Evolutionary conservation across 371 early-diverging fungal species (phyloP).

Genomic region (Umbelopsis sp.): DNA sequence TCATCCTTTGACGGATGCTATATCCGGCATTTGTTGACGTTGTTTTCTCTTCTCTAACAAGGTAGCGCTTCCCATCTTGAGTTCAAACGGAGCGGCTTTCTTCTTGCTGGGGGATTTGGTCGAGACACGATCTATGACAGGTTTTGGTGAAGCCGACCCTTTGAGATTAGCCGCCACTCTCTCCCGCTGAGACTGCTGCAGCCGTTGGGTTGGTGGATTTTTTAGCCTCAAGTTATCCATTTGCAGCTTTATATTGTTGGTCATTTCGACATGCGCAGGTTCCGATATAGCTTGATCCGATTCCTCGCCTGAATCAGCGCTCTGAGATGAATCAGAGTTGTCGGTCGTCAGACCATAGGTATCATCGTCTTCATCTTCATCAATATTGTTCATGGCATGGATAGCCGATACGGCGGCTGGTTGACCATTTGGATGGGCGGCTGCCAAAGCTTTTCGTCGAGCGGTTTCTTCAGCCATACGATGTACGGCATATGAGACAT

Average conservation of each 20-base stretch:
- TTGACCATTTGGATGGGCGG: background rate
- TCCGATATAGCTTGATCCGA: background rate
- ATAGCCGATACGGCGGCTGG: background rate
- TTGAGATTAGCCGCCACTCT: slow-evolving; percentile 6
- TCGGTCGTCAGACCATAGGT: slow-evolving; percentile 1
- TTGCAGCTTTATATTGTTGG: background rate
- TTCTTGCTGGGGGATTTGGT: background rate
- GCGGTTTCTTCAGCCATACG: slow-evolving; percentile 63
- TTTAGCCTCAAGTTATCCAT: slow-evolving; percentile 11
- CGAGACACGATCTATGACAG: background rate
- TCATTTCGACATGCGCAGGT: background rate
- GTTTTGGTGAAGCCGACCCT: background rate
- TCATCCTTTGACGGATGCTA: background rate
- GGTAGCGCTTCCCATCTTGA: slow-evolving; percentile 12
- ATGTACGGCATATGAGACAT: slow-evolving; percentile 64
- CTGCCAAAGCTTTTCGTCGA: slow-evolving; percentile 7
- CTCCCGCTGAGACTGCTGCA: slow-evolving; percentile 10
- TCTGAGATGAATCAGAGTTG: slow-evolving; percentile 12
- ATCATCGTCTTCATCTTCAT: slow-evolving; percentile 13
- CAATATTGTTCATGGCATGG: slow-evolving; percentile 6
- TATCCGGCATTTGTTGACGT: slow-evolving; percentile 2
- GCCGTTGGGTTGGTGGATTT: slow-evolving; percentile 7
- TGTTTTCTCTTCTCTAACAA: slow-evolving; percentile 8
- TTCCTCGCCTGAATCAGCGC: slow-evolving; percentile 12
- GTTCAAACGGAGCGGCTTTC: slow-evolving; percentile 22